phyloP scores from a whole-genome alignment of 306 rosid species.

The Canavalia gladiata region DNA sequence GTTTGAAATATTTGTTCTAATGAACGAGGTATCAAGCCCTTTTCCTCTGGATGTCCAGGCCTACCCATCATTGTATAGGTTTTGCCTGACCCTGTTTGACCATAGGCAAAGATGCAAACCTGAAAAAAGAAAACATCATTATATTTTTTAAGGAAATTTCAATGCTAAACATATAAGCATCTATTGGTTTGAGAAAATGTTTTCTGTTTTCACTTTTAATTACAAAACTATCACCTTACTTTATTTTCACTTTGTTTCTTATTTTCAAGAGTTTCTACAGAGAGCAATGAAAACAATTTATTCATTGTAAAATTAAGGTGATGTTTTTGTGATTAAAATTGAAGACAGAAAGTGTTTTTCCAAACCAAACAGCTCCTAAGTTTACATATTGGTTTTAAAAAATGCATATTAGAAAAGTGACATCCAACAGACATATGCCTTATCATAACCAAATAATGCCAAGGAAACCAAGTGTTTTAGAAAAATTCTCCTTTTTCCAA shows the following conservation, averaged over 20 bases:
- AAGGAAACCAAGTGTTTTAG: background rate
- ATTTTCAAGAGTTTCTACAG: no score
- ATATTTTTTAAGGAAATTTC: conserved; percentile 24
- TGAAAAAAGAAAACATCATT: conserved; percentile 53
- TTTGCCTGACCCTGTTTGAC: conserved; percentile 98
- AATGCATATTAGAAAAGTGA: conserved; percentile 1
- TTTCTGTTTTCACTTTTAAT: no score
- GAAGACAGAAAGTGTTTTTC: no score
- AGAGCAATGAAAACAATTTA: no score
- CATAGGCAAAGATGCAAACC: conserved; percentile 99
- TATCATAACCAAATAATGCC: conserved; percentile 6
- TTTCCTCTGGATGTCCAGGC: conserved; percentile 80
- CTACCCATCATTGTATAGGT: conserved; percentile 99
- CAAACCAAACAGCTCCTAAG: background rate
- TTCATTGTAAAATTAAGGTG: no score
- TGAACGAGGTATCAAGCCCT: conserved; percentile 94
- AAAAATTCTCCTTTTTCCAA: background rate
- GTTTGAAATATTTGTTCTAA: conserved; percentile 92
- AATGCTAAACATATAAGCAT: background rate
- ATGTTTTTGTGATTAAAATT: no score
- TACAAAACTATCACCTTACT: no score
- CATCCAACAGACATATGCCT: background rate
- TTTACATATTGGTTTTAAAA: background rate
- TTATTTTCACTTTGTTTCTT: no score
- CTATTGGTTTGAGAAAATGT: no score